phyloP scores from a whole-genome alignment of 805 yeast species.

The Ogataea glucozyma region DNA sequence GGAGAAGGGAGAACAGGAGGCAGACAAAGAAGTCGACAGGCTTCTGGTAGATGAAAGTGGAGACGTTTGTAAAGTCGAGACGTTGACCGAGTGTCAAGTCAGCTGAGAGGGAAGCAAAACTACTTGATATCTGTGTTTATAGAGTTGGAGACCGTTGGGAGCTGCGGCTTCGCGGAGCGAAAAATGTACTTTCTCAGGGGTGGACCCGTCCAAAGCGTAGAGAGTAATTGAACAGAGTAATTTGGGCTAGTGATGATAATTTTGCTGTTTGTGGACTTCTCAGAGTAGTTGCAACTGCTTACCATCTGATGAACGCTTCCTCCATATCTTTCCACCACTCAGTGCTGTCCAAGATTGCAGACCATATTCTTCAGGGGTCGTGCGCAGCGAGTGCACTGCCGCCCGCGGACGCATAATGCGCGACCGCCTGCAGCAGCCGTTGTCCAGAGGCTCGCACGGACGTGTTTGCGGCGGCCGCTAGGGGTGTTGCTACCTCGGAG shows the following conservation, averaged over 20 bases:
- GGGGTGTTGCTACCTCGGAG: too few relatives aligned
- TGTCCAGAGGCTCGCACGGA: conserved; percentile 3
- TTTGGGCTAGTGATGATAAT: too few relatives aligned
- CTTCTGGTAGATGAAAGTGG: conserved; percentile 13
- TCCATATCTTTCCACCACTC: background rate
- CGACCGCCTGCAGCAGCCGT: conserved; percentile 5
- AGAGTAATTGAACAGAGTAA: too few relatives aligned
- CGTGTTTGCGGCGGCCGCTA: conserved; percentile 6
- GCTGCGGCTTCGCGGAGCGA: conserved; percentile 9
- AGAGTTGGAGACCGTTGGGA: background rate
- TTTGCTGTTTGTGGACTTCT: too few relatives aligned
- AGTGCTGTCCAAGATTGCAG: background rate
- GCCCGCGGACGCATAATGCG: conserved; percentile 7
- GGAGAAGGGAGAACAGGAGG: conserved; percentile 3
- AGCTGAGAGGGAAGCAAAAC: conserved; percentile 1
- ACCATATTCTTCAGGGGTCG: background rate
- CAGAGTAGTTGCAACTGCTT: too few relatives aligned
- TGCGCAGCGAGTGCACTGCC: conserved; percentile 7
- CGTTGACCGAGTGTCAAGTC: conserved; percentile 14
- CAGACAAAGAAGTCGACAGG: too few relatives aligned
- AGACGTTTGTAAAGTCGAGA: conserved; percentile 17
- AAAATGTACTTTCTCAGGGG: background rate
- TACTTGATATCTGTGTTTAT: background rate
- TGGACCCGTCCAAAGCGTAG: too few relatives aligned
- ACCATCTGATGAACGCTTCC: background rate